These are phyloP conservation scores for Cicer pinnatifidum DNA, from an alignment of 306 rosid species.

Conservation along the genomic window DNA sequence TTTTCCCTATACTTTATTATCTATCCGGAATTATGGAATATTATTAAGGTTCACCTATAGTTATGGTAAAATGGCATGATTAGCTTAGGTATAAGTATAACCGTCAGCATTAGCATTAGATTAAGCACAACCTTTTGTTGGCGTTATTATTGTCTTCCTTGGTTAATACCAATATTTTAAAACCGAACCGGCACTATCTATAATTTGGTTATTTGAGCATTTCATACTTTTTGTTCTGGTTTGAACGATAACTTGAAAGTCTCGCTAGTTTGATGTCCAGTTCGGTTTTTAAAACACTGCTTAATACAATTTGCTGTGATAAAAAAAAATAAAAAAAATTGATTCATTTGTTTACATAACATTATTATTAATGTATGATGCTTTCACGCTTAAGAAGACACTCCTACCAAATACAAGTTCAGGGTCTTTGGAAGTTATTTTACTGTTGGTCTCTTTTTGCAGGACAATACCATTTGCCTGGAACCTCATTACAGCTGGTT, in stretches of 20 bases:
- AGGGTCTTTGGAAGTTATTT: constrained; percentile 19
- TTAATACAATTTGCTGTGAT: neutral
- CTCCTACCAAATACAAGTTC: neutral
- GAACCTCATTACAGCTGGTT: constrained; percentile 88
- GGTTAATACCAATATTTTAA: neutral
- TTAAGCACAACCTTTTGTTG: neutral
- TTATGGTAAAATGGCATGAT: neutral
- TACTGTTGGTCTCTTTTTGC: constrained; percentile 42
- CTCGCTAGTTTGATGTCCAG: neutral
- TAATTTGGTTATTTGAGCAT: neutral
- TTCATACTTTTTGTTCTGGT: neutral
- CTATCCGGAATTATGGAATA: neutral
- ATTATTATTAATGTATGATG: neutral
- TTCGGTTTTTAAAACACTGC: neutral
- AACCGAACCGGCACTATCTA: neutral
- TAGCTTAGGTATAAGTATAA: neutral
- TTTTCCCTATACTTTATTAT: neutral
- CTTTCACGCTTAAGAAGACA: neutral
- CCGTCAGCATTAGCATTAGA: neutral
- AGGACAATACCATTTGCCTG: constrained; percentile 95
- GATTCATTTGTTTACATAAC: constrained; percentile 1
- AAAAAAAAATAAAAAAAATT: neutral
- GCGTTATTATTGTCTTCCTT: neutral
- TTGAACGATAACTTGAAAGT: neutral
- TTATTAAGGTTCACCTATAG: neutral